A percentile compares a stretch with the other conserved stretches of the same genome.
Evolutionary conservation across 495 filamentous ascomycete species (phyloP).

Genomic region (Lindgomyces ingoldianus): DNA sequence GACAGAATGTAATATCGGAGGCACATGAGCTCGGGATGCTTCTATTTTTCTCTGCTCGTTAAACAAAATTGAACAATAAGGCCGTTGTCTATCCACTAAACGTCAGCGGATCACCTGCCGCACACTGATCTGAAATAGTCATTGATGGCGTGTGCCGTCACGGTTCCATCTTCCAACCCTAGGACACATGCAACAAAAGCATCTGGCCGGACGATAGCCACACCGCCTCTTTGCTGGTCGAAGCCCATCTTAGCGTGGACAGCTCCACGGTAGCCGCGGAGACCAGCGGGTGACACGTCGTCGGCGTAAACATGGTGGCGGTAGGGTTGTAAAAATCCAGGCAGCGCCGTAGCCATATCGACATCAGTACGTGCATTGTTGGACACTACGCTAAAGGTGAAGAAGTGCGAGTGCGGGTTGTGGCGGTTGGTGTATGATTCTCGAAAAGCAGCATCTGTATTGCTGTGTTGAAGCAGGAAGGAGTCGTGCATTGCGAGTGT

Average conservation of each 20-base stretch:
- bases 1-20: too few relatives aligned
- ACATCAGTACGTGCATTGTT: background rate
- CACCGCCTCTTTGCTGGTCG: background rate
- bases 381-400: background rate
- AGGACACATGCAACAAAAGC: slow-evolving; percentile 1
- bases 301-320: slow-evolving; percentile 2
- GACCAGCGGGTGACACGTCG: slow-evolving; percentile 3
- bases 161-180: background rate
- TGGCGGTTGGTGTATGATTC: too few relatives aligned
- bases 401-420: too few relatives aligned
- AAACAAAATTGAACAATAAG: too few relatives aligned
- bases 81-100: too few relatives aligned
- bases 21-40: too few relatives aligned
- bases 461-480: slow-evolving; percentile 4
- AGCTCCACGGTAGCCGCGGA: background rate
- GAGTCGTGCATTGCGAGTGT: background rate
- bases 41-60: too few relatives aligned
- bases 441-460: too few relatives aligned
- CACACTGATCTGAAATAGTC: too few relatives aligned
- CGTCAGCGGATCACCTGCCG: too few relatives aligned
- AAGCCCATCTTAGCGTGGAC: slow-evolving; percentile 10
- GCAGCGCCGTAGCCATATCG: background rate
- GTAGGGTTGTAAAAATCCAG: background rate
- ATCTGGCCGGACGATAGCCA: slow-evolving; percentile 7
- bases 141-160: slow-evolving; percentile 5